These are phyloP conservation scores for Pseudogymnoascus sp. DNA, from an alignment of 2,329 filamentous ascomycete species.

Conservation along the genomic window DNA sequence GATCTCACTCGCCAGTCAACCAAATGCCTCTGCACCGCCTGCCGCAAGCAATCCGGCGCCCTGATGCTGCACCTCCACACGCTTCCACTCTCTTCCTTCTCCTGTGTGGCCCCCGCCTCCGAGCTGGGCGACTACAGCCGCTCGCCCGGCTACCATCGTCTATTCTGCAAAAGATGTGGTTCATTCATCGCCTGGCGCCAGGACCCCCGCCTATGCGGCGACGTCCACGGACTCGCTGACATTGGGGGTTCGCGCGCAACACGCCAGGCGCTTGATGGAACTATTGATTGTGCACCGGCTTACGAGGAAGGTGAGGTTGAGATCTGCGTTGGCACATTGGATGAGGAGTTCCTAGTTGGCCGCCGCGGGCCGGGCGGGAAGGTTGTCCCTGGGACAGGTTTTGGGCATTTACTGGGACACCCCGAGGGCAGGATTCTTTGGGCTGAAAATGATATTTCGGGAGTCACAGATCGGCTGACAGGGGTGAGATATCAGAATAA, in stretches of 20 bases:
- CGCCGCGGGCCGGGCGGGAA: slow-evolving; percentile 15
- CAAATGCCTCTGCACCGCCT: slow-evolving; percentile 49
- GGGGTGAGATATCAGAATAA: slow-evolving; percentile 7
- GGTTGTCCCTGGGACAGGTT: slow-evolving; percentile 1
- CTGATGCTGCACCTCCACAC: slow-evolving; percentile 38
- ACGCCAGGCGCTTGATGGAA: slow-evolving; percentile 1
- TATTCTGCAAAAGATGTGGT: slow-evolving; percentile 44
- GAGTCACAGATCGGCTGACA: not conserved
- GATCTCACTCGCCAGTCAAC: slow-evolving; percentile 29
- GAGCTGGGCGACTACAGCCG: slow-evolving; percentile 34
- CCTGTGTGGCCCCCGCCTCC: slow-evolving; percentile 22
- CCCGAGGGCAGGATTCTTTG: slow-evolving; percentile 10
- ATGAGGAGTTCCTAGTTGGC: slow-evolving; percentile 35
- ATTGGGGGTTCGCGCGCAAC: not conserved
- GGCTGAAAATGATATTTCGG: slow-evolving; percentile 10
- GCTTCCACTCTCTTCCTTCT: slow-evolving; percentile 31
- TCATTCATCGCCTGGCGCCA: slow-evolving; percentile 40
- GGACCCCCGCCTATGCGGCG: not conserved
- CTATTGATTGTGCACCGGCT: not conserved
- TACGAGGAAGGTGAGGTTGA: slow-evolving; percentile 19
- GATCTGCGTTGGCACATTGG: slow-evolving; percentile 39
- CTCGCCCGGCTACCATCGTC: slow-evolving; percentile 35
- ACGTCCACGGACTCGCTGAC: not conserved
- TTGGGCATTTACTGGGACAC: not conserved
- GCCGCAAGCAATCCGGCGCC: slow-evolving; percentile 43